Evolutionary conservation across 257 asterid genomes (phyloP), one percentile per base, ranked within the genome.

Genomic region (Scutellaria galericulata): DNA sequence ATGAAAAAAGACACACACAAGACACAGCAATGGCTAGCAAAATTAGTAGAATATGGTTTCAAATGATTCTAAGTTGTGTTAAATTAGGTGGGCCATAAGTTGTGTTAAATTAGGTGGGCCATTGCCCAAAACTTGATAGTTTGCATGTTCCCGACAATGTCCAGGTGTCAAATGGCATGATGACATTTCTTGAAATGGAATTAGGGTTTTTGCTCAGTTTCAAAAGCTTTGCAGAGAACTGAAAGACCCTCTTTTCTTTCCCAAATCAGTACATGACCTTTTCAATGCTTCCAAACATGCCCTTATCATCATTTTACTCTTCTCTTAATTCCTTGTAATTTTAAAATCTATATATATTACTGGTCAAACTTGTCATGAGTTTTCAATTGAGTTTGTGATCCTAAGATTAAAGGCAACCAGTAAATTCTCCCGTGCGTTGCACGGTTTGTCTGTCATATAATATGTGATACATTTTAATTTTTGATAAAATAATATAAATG

Each of bases 131-230:
- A 81, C 63, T 81, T 80, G 88, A 85, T 80, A 81, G 86, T 81
- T 86, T 89, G 96, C 98, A 89, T 86, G 96, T 92, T 92, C 96
- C 98, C 98, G 88, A 92, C 90, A 84, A 81, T 40, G 82, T 74
- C 80, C 79, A 84, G 89, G 85, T 77, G 88, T 85, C 83, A 79
- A 85, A 83, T 79, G 81, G 47, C 82, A 92, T 92, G 77, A 92
- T 89, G 81, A 84, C 86, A 44, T 83, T 84, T 68, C 96, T 87
- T 71, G 52, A 75, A 81, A 73, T 57, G 77, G 85, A 39, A 65
- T 15, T 54, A 22, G 42, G 68, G 65, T 48, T 78, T 83, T 76
- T 74, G 72, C 71, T 83, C 87, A 68, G 47, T 79, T 65, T 70
- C 62, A 51, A 78, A 81, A 74, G 72, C 81, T 72, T 82, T 76